Evolutionary conservation across 306 rosid genomes (phyloP).

Genomic region (Ochetophila trinervis): DNA sequence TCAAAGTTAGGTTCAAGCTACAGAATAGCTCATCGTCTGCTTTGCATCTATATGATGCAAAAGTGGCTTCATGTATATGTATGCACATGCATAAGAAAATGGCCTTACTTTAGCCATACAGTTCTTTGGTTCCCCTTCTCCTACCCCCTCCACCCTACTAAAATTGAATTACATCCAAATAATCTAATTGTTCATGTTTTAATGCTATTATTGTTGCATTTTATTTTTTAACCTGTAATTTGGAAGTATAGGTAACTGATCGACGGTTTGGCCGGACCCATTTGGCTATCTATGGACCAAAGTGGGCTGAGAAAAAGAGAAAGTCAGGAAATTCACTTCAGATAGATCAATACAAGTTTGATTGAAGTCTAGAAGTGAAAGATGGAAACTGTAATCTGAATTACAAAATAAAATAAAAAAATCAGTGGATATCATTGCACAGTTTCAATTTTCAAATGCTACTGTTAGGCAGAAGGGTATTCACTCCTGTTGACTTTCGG

Average conservation of each 20-base stretch:
- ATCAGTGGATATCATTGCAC: conserved; percentile 4
- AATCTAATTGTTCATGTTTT: background rate
- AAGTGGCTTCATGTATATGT: background rate
- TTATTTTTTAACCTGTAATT: conserved; percentile 19
- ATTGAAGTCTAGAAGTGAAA: conserved; percentile 21
- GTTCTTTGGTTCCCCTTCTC: background rate
- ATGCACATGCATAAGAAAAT: background rate
- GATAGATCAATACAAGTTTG: conserved; percentile 33
- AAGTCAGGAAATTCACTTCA: conserved; percentile 29
- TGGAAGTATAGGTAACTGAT: conserved; percentile 68
- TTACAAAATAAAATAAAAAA: background rate
- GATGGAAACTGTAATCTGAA: conserved; percentile 19
- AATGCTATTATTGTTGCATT: conserved; percentile 9
- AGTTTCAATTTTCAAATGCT: conserved; percentile 14
- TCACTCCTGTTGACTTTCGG: conserved; percentile 13
- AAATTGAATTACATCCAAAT: background rate
- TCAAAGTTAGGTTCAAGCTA: background rate
- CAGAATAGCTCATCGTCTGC: background rate
- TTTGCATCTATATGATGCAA: background rate
- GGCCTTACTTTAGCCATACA: background rate
- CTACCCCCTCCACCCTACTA: background rate
- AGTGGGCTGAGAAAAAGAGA: conserved; percentile 86
- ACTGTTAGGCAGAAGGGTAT: conserved; percentile 2
- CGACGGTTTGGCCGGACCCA: conserved; percentile 83
- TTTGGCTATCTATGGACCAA: conserved; percentile 88